Evolutionary conservation across 164 flowering plant genomes (phyloP).

Genomic region (Chloranthus sessilifolius): DNA sequence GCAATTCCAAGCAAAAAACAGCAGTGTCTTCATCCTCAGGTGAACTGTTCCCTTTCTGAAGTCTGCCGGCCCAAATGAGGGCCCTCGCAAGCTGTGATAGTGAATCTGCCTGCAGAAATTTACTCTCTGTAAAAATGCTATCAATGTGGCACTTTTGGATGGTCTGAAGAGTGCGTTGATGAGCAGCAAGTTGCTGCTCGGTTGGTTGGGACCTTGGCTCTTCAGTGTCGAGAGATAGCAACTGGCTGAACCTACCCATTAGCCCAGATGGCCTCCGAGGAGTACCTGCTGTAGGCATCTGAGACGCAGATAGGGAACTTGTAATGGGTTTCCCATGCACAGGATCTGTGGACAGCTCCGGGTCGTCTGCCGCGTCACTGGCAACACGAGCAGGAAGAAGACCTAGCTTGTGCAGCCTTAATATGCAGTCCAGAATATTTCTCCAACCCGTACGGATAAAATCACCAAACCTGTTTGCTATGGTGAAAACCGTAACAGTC

Average conservation of each 20-base stretch:
- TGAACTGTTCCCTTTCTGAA: constrained; percentile 26
- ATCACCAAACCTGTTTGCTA: constrained; percentile 35
- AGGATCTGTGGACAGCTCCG: constrained; percentile 22
- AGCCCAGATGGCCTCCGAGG: constrained; percentile 31
- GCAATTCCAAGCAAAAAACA: constrained; percentile 36
- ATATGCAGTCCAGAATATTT: constrained; percentile 36
- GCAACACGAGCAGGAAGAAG: constrained; percentile 34
- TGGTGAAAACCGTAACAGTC: constrained; percentile 31
- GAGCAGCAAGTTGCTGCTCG: constrained; percentile 37
- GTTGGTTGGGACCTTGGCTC: constrained; percentile 33
- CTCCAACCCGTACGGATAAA: constrained; percentile 39
- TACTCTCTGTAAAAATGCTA: constrained; percentile 35
- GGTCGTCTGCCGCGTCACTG: constrained; percentile 27
- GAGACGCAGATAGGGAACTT: constrained; percentile 26
- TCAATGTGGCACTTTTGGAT: constrained; percentile 36
- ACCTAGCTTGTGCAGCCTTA: constrained; percentile 37
- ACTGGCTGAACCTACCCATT: constrained; percentile 39
- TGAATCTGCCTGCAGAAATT: constrained; percentile 32
- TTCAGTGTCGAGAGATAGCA: constrained; percentile 34
- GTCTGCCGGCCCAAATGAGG: constrained; percentile 26
- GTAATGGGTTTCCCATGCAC: constrained; percentile 22
- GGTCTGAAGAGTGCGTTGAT: constrained; percentile 33
- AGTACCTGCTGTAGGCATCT: constrained; percentile 21
- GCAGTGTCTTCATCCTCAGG: constrained; percentile 39
- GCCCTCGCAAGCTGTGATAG: constrained; percentile 32